phyloP scores from a whole-genome alignment of 768 basidiomycete species.

The Tephrocybe sp. region DNA sequence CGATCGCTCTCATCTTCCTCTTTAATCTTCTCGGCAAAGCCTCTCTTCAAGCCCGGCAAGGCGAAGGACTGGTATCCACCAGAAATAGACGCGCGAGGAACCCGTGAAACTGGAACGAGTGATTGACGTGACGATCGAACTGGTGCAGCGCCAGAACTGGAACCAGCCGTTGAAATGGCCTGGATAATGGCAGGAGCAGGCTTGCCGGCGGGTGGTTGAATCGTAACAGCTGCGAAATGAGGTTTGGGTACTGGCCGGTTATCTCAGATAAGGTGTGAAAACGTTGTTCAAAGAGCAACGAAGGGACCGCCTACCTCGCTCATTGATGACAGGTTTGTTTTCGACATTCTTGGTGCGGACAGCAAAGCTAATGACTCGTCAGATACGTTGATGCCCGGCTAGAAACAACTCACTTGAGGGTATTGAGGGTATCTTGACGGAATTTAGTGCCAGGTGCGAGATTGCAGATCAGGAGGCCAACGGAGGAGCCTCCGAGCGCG shows the following conservation, averaged over 20 bases:
- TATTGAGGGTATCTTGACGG: conserved; percentile 85
- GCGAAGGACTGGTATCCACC: conserved; percentile 40
- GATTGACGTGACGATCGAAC: conserved; percentile 32
- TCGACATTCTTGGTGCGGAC: conserved; percentile 84
- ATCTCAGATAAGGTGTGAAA: conserved; percentile 35
- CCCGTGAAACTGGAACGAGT: conserved; percentile 35
- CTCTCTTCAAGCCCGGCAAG: conserved; percentile 23
- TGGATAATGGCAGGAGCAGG: conserved; percentile 49
- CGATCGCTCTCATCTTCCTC: conserved; percentile 27
- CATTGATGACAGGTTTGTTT: conserved; percentile 78
- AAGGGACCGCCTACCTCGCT: too few species aligned
- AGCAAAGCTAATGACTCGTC: conserved; percentile 53
- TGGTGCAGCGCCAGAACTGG: conserved; percentile 23
- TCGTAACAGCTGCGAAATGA: conserved; percentile 61
- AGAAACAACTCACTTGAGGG: conserved; percentile 66
- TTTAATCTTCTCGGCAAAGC: conserved; percentile 25
- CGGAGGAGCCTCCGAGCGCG: conserved; percentile 79
- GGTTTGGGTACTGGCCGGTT: conserved; percentile 57
- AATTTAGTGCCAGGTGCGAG: conserved; percentile 82
- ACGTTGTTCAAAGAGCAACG: conserved; percentile 16
- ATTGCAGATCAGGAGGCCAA: conserved; percentile 84
- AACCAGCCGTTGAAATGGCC: conserved; percentile 34
- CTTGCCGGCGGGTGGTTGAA: conserved; percentile 43
- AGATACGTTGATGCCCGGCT: neutral
- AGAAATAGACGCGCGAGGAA: conserved; percentile 34